These are phyloP conservation scores for Ogataea pini DNA, from an alignment of 805 yeast species.

Conservation along the genomic window DNA sequence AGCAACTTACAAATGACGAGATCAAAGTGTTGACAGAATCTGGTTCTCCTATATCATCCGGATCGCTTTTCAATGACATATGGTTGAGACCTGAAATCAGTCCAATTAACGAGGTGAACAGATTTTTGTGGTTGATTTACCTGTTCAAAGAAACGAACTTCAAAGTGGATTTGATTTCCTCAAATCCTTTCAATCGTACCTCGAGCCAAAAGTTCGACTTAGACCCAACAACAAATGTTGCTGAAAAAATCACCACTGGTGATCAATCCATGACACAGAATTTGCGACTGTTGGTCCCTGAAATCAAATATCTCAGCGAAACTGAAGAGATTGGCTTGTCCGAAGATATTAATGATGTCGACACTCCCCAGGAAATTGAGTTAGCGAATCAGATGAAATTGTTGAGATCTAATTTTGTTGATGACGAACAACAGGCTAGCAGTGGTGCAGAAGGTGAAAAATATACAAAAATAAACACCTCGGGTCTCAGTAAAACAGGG, in stretches of 20 bases:
- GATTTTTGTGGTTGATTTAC: slow-evolving; percentile 83
- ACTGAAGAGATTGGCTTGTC: slow-evolving; percentile 9
- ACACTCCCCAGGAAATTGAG: slow-evolving; percentile 48
- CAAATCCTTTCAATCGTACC: slow-evolving; percentile 34
- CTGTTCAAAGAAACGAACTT: slow-evolving; percentile 76
- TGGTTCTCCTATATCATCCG: slow-evolving; percentile 21
- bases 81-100: slow-evolving; percentile 62
- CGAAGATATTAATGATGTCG: slow-evolving; percentile 39
- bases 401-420: slow-evolving; percentile 38
- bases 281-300: slow-evolving; percentile 28
- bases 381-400: slow-evolving; percentile 51
- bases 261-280: slow-evolving; percentile 27
- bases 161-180: slow-evolving; percentile 43
- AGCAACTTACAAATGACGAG: slow-evolving; percentile 13
- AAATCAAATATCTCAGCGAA: slow-evolving; percentile 4
- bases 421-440: slow-evolving; percentile 18
- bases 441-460: slow-evolving; percentile 16
- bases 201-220: slow-evolving; percentile 9
- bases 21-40: slow-evolving; percentile 12
- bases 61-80: slow-evolving; percentile 67
- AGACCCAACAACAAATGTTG: slow-evolving; percentile 17
- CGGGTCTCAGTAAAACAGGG: background rate
- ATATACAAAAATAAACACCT: background rate
- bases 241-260: slow-evolving; percentile 25
- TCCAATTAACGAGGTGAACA: slow-evolving; percentile 65